Base-by-base conservation (phyloP, 2,329 filamentous ascomycete genomes). In the Arthroderma uncinatum region DNA sequence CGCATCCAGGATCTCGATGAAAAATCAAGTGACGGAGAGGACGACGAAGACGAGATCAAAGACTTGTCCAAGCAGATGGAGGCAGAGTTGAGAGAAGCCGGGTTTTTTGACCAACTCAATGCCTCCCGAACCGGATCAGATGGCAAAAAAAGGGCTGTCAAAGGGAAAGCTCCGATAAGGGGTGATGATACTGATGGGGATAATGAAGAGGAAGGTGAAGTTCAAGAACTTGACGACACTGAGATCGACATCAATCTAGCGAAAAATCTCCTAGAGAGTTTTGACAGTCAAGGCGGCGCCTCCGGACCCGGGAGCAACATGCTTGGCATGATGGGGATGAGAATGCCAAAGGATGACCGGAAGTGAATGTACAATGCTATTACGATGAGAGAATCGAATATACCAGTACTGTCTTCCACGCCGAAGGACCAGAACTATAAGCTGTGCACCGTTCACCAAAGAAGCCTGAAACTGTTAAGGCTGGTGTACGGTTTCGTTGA, bases 181-280 rank as follows among this genome's bases (percentile, higher is more conserved):
- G 55, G 56, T 19, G 59, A 54, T 57, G 56, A 21, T 62, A 67
- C 47, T 62, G 66, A 57, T 14, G 62, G 61, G 21, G 60, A 64
- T 28, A 61, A 62, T 19, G 61, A 62, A 16, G 62, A 61, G 3
- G 63, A 64, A 9, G 66, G 34, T 14, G 34, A 67, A 30, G 59
- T 60, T 10, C 61, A 64, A 1, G 59, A 62, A 6, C 62, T 64
- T 37, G 71, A 71, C 25, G 83, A 86, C 55, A 80, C 93, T 3
- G 79, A 90, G 61, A 82, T 93, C 28, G 88, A 97, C 67, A 87
- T 90, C 63, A 92, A 93, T 60, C 77, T 98, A 23, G 90, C 88
- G 16, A 89, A 87, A 70, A 97, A 97, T 66, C 76, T 98, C 56
- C 76, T 98, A 1, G 89, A 96, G 70, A 92, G 89, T 64, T 91